phyloP scores from a whole-genome alignment of 2,329 filamentous ascomycete genomes.

The Claviceps paspali region DNA sequence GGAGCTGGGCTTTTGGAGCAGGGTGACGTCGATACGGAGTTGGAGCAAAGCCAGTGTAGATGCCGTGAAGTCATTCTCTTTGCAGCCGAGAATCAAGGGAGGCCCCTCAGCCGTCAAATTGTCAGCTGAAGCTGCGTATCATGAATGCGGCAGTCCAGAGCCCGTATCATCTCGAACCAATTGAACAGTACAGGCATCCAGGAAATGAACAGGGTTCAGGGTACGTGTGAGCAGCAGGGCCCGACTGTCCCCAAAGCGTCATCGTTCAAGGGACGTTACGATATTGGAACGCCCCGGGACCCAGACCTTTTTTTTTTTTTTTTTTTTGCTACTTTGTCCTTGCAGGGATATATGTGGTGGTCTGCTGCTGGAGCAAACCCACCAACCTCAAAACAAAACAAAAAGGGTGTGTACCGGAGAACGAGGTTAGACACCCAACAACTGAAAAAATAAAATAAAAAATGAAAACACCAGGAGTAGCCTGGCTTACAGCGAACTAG shows the following conservation, averaged over 20 bases:
- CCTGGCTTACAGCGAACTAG: background rate
- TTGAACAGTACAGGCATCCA: slow-evolving; percentile 7
- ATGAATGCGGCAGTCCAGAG: background rate
- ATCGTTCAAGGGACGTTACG: slow-evolving; percentile 7
- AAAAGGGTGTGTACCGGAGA: slow-evolving; percentile 2
- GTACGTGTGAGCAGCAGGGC: slow-evolving; percentile 1
- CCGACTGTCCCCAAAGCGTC: background rate
- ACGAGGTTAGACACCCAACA: background rate
- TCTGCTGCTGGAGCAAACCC: background rate
- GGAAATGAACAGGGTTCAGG: slow-evolving; percentile 4
- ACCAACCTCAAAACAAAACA: background rate
- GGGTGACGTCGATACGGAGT: slow-evolving; percentile 2
- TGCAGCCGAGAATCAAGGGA: background rate
- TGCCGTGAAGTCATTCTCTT: background rate
- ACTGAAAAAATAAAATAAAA: background rate
- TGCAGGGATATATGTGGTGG: background rate
- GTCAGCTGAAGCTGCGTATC: background rate
- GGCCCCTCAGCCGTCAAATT: background rate
- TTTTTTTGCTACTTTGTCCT: background rate
- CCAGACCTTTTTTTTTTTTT: too few relatives aligned
- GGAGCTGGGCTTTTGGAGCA: background rate
- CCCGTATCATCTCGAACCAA: background rate
- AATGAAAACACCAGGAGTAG: background rate
- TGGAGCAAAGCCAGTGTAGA: slow-evolving; percentile 1
- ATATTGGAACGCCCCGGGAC: slow-evolving; percentile 5